Conservation (phyloP, 2,329 filamentous ascomycete genomes). For the Monosporascus sp. region DNA sequence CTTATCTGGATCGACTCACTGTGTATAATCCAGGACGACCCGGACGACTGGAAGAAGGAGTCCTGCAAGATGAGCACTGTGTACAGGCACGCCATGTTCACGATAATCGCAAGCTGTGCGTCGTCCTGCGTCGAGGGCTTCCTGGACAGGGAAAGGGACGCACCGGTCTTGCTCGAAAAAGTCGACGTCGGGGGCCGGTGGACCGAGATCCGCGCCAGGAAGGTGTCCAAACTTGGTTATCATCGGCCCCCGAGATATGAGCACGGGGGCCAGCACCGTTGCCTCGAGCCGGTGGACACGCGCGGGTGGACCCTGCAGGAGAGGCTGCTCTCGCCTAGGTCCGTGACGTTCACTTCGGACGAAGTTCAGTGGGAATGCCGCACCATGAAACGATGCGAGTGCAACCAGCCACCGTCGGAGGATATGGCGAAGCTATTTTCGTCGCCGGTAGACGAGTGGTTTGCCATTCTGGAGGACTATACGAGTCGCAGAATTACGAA, state of each 20-base stretch:
- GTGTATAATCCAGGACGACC: background rate
- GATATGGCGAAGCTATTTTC: no score
- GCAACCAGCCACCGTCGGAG: no score
- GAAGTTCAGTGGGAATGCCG: background rate
- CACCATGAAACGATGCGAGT: no score
- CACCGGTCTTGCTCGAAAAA: background rate
- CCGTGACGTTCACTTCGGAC: background rate
- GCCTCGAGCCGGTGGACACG: background rate
- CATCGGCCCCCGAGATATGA: background rate
- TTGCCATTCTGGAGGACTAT: no score
- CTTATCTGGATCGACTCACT: background rate
- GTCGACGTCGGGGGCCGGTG: background rate
- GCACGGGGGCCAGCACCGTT: background rate
- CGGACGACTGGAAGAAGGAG: background rate
- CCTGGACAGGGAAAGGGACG: background rate
- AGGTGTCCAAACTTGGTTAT: background rate
- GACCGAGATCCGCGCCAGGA: background rate
- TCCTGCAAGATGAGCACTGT: background rate
- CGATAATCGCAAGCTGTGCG: background rate
- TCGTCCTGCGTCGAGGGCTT: background rate
- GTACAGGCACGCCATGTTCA: background rate
- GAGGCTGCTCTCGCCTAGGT: background rate
- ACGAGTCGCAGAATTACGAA: no score
- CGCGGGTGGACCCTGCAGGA: background rate
- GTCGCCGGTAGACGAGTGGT: no score